Base-by-base conservation (phyloP, 257 asterid species). In the Haberlea rhodopensis region DNA sequence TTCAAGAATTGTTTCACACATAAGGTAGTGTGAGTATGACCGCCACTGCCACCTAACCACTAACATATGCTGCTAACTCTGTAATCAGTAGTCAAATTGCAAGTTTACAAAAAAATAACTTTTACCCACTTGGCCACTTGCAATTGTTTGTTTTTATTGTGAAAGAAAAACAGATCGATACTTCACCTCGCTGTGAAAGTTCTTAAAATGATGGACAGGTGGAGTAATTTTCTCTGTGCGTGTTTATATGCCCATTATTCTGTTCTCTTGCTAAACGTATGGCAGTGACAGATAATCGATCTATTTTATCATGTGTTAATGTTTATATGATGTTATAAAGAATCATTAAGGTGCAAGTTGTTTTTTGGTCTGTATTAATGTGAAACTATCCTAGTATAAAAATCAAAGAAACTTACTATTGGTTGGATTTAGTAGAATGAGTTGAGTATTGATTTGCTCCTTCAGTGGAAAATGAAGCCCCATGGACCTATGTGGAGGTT, bases 401-500 rank as follows among this genome's bases (percentile, higher is more conserved):
- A 13, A 43, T 43, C 20, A 15, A 43, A 43, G 49, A 15, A 43
- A 43, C 16, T 43, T 43, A 4, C 18, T 11, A 5, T 11, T 37
- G n/a, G 29, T 48, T 32, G 20, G 46, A 37, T n/a, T 23, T 1
- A 6, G n/a, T 2, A 8, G 11, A 6, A 46, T 71, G 43, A 69
- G 19, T 20, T 67, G 70, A 73, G 56, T 73, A 53, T 28, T 16
- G 49, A 52, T 9, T 18, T 63, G 29, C 73, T 51, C 71, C 37
- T 31, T 32, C 46, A 48, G 34, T 31, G 27, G 29, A 68, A 63
- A 34, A 76, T 80, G 89, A 72, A 65, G 51, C 60, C 57, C 8
- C 31, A 45, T 48, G n/a, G 53, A 6, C 31, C 9, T 22, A 49
- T 18, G 62, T 75, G 61, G 62, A 75, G 74, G 70, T 72, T 43